Evolutionary conservation across 192 early-diverging fungal genomes (phyloP).

Genomic region (Rhizophagus sp.): DNA sequence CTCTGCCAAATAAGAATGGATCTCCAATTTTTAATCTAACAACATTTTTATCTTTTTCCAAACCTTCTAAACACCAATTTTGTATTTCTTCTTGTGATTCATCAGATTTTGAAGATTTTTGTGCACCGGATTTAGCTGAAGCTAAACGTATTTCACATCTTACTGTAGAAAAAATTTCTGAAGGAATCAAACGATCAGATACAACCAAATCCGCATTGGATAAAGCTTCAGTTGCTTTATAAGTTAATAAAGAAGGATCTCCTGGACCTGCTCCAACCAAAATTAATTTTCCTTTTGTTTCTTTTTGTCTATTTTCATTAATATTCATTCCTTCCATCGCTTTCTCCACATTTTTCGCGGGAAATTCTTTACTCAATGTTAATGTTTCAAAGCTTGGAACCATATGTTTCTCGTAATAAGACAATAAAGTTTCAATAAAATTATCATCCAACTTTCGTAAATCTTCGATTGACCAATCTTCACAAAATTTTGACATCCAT

Average conservation of each 20-base stretch:
- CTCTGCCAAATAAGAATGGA: conserved; percentile 90
- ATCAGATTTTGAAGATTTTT: conserved; percentile 63
- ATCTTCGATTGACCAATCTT: conserved; percentile 78
- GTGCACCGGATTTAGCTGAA: conserved; percentile 48
- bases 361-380: neutral
- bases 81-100: conserved; percentile 77
- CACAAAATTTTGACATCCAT: conserved; percentile 83
- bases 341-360: neutral
- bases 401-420: conserved; percentile 56
- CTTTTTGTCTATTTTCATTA: neutral
- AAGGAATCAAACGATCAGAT: conserved; percentile 76
- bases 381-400: conserved; percentile 20
- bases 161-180: conserved; percentile 50
- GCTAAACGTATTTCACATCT: conserved; percentile 64
- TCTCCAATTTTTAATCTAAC: conserved; percentile 93
- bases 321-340: neutral
- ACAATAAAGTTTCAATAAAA: conserved; percentile 57
- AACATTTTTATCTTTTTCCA: conserved; percentile 65
- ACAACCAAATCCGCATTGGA: conserved; percentile 81
- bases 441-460: conserved; percentile 67
- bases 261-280: conserved; percentile 88
- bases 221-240: conserved; percentile 63
- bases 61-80: conserved; percentile 70
- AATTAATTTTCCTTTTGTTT: conserved; percentile 44
- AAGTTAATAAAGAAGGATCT: conserved; percentile 77